Percentiles rank a stretch among this genome's conserved stretches.
phyloP scores from a whole-genome alignment of 768 basidiomycete species.

The Boletus rex-veris region DNA sequence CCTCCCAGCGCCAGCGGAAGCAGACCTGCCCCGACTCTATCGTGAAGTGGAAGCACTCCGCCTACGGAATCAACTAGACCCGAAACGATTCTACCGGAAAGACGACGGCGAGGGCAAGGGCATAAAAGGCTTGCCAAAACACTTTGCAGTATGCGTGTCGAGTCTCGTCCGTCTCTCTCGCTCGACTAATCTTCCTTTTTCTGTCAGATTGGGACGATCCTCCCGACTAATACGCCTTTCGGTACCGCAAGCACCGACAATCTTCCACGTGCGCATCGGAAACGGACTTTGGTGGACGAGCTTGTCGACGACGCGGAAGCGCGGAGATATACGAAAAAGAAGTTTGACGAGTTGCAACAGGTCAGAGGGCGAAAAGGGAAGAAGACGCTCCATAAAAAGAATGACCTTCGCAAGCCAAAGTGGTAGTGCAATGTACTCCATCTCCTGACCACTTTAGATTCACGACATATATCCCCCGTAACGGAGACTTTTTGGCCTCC shows the following conservation, averaged over 20 bases:
- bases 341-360: slow-evolving; percentile 75
- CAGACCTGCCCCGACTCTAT: slow-evolving; percentile 73
- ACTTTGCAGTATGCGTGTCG: slow-evolving; percentile 72
- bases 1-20: slow-evolving; percentile 76
- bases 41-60: slow-evolving; percentile 88
- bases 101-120: slow-evolving; percentile 84
- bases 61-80: slow-evolving; percentile 83
- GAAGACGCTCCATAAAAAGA: slow-evolving; percentile 65
- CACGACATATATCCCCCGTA: background rate
- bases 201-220: slow-evolving; percentile 71
- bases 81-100: slow-evolving; percentile 87
- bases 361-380: slow-evolving; percentile 66
- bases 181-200: slow-evolving; percentile 8
- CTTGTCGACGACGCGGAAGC: slow-evolving; percentile 86
- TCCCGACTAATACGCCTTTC: slow-evolving; percentile 70
- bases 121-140: slow-evolving; percentile 79
- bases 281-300: slow-evolving; percentile 84
- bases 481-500: background rate
- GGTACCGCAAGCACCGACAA: slow-evolving; percentile 68
- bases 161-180: background rate
- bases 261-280: slow-evolving; percentile 63
- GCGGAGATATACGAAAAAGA: slow-evolving; percentile 85
- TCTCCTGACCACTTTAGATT: slow-evolving; percentile 7
- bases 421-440: slow-evolving; percentile 46
- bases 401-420: slow-evolving; percentile 59